These are phyloP conservation scores for Hortaea werneckii DNA, from an alignment of 2,329 filamentous ascomycete genomes.

Conservation along the genomic window DNA sequence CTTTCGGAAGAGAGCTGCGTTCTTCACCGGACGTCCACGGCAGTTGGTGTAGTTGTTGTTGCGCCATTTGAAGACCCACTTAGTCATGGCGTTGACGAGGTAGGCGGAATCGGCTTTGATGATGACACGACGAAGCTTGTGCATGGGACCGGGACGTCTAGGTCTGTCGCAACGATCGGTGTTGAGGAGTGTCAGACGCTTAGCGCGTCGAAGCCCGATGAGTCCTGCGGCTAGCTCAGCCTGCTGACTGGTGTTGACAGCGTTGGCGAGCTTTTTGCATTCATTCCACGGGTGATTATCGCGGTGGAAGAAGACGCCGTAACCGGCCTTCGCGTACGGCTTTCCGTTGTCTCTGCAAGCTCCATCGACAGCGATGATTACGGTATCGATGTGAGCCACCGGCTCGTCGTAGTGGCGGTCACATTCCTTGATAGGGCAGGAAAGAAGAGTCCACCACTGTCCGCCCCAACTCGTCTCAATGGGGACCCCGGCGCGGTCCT, in stretches of 20 bases:
- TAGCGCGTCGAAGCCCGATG: conserved; percentile 6
- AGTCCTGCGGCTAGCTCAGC: conserved; percentile 15
- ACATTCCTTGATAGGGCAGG: background rate
- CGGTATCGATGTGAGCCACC: conserved; percentile 17
- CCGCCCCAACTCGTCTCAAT: background rate
- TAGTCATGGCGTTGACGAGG: conserved; percentile 23
- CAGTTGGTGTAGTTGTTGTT: conserved; percentile 19
- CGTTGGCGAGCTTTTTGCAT: background rate
- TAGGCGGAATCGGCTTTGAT: conserved; percentile 28
- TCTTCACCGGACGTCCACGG: conserved; percentile 15
- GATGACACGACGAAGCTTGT: conserved; percentile 7
- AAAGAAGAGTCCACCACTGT: background rate
- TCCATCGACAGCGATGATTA: conserved; percentile 17
- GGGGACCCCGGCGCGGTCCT: background rate
- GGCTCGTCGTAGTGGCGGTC: background rate
- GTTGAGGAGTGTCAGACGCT: background rate
- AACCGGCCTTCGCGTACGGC: conserved; percentile 5
- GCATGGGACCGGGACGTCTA: conserved; percentile 4
- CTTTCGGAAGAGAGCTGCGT: conserved; percentile 13
- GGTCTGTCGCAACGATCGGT: background rate
- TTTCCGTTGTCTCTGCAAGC: conserved; percentile 16
- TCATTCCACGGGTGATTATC: conserved; percentile 6
- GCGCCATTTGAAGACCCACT: conserved; percentile 25
- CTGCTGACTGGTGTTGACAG: conserved; percentile 8
- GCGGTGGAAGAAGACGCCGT: conserved; percentile 14